Evolutionary conservation across 805 yeast species (phyloP).

Genomic region (Hanseniaspora opuntiae): DNA sequence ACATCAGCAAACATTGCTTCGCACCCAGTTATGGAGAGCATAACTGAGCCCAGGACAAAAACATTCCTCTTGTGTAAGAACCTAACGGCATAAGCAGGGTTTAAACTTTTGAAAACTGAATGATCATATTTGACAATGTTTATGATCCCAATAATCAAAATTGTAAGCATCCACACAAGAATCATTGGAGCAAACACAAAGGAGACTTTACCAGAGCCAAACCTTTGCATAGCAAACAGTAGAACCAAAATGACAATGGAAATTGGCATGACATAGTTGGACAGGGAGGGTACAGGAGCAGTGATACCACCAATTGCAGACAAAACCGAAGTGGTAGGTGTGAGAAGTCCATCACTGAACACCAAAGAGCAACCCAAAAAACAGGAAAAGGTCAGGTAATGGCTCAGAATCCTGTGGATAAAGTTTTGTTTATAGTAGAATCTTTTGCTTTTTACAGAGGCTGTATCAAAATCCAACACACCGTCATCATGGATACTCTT

Average conservation of each 20-base stretch:
- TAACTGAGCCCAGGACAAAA: slow-evolving; percentile 36
- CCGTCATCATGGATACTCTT: slow-evolving; percentile 13
- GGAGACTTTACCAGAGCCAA: slow-evolving; percentile 39
- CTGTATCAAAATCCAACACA: neutral
- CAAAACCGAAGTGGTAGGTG: slow-evolving; percentile 51
- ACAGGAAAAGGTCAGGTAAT: slow-evolving; percentile 24
- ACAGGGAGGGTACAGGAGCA: slow-evolving; percentile 36
- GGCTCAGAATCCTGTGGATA: slow-evolving; percentile 25
- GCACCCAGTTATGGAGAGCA: slow-evolving; percentile 45
- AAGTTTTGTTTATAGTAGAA: slow-evolving; percentile 13
- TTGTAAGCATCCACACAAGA: slow-evolving; percentile 36
- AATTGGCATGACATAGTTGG: slow-evolving; percentile 32
- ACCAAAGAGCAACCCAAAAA: slow-evolving; percentile 46
- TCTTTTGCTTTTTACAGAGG: slow-evolving; percentile 17
- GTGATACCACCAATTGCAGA: slow-evolving; percentile 46
- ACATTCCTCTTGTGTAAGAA: slow-evolving; percentile 28
- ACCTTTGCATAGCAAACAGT: slow-evolving; percentile 35
- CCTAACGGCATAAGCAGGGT: slow-evolving; percentile 40
- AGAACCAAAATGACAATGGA: slow-evolving; percentile 35
- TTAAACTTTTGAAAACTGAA: slow-evolving; percentile 33
- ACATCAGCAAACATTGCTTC: slow-evolving; percentile 57
- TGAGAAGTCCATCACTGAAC: slow-evolving; percentile 45
- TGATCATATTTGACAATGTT: slow-evolving; percentile 32
- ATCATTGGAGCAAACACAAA: slow-evolving; percentile 42
- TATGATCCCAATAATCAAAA: slow-evolving; percentile 34